Base-by-base conservation (phyloP, 331 rosid species). In the Spiraea crenata region DNA sequence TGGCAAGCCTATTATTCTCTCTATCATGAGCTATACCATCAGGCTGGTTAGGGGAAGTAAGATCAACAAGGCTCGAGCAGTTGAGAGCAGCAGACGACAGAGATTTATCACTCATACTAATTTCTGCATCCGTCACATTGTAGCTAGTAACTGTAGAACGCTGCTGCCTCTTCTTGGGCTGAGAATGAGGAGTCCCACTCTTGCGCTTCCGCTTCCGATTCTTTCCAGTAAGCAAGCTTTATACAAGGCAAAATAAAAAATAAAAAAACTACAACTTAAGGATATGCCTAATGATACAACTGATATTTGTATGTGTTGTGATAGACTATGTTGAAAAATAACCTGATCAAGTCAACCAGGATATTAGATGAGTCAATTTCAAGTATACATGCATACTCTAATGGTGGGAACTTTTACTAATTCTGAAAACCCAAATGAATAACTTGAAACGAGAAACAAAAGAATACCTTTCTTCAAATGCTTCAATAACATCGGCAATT, bases 381-480 rank as follows among this genome's bases (percentile, higher is more conserved):
- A 54, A 20, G 5, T 1, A 54, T 69, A 17, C 40, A 13, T 42
- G 44, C 5, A 70, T 14, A 41, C 48, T 47, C 41, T 2, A 55
- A 25, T 16, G 54, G 42, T 41, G 64, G 20, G 16, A 54, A 55
- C 15, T 7, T 31, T n/a, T 13, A 15, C 7, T 9, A 52, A 13
- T 60, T 40, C 40, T 25, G 52, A n/a, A n/a, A 44, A 55, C 55
- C 40, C 41, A 40, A 45, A 56, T 31, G 25, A 64, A 11, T n/a
- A 9, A 31, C 54, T 69, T 15, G 13, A 1, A 15, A 37, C 12
- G 13, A 8, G 9, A 56, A 56, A 70, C 52, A 58, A 60, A 60
- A 7, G 35, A 40, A 31, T 75, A 92, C 96, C 96, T 83, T 60
- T 85, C 86, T 71, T 92, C 98, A 77, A 92, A 92, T n/a, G 91